A percentile compares a stretch with the other conserved stretches of the same genome.
These are phyloP conservation scores for Acorus calamus DNA, from an alignment of 106 monocot species.

Conservation along the genomic window DNA sequence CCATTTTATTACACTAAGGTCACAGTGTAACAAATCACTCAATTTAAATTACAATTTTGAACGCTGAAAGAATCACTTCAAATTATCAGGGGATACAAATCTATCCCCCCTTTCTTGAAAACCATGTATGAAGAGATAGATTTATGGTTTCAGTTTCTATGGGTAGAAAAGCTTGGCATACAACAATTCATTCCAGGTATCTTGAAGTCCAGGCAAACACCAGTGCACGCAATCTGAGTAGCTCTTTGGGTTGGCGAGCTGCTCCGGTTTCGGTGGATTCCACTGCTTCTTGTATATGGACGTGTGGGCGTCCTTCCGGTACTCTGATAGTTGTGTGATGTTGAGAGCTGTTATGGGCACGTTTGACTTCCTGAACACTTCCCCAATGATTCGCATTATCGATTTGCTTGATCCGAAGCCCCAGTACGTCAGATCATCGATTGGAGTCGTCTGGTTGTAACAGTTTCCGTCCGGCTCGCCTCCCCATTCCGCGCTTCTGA, in stretches of 20 bases:
- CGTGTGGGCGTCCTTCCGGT: constrained; percentile 75
- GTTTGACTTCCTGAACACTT: constrained; percentile 32
- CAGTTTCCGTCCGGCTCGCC: constrained; percentile 57
- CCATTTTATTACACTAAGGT: too few species aligned
- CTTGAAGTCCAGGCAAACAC: constrained; percentile 74
- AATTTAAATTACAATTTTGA: too few species aligned
- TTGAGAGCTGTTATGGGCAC: constrained; percentile 42
- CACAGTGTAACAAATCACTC: too few species aligned
- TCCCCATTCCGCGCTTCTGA: constrained; percentile 57
- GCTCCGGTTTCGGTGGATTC: constrained; percentile 52
- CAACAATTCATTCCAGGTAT: constrained; percentile 69
- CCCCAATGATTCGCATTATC: constrained; percentile 44
- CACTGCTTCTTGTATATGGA: constrained; percentile 72
- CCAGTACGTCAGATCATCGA: constrained; percentile 46
- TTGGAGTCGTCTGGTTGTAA: constrained; percentile 60
- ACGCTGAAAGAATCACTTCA: too few species aligned
- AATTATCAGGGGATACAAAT: too few species aligned
- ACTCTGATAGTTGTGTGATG: constrained; percentile 75
- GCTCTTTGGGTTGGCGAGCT: constrained; percentile 49
- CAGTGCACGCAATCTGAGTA: constrained; percentile 69
- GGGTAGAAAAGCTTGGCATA: constrained; percentile 51
- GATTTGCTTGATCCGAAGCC: constrained; percentile 40
- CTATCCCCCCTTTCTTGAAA: constrained; percentile 21
- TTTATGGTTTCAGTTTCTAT: constrained; percentile 11
- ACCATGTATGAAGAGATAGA: constrained; percentile 17